Evolutionary conservation across 164 flowering plant species (phyloP).

Genomic region (Annona squamosa): DNA sequence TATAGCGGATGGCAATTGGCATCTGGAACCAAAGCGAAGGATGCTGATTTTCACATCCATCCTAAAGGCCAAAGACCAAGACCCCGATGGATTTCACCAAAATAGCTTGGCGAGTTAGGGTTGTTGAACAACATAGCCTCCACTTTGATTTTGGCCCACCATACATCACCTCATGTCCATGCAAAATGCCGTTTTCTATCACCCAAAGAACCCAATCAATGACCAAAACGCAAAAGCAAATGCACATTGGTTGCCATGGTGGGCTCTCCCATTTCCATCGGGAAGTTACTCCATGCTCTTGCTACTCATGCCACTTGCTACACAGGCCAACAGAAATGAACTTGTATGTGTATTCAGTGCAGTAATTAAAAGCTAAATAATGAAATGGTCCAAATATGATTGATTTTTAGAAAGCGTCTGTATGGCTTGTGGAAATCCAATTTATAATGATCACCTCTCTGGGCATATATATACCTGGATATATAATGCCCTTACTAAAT

Average conservation of each 20-base stretch:
- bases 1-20: too few species aligned
- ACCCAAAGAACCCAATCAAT: background rate
- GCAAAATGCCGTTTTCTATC: background rate
- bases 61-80: conserved; percentile 9
- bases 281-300: too few species aligned
- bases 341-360: too few species aligned
- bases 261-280: background rate
- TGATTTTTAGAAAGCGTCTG: too few species aligned
- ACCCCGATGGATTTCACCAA: background rate
- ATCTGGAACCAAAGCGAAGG: background rate
- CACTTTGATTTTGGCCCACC: conserved; percentile 9
- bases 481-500: too few species aligned
- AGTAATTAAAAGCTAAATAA: too few species aligned
- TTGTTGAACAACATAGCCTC: conserved; percentile 8
- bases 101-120: conserved; percentile 5
- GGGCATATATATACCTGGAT: too few species aligned
- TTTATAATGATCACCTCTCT: too few species aligned
- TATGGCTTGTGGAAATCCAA: too few species aligned
- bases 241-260: background rate
- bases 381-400: too few species aligned
- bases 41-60: conserved; percentile 7
- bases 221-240: background rate
- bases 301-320: too few species aligned
- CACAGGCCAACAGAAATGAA: too few species aligned
- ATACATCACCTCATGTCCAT: conserved; percentile 7